A percentile compares a stretch with the other conserved stretches of the same genome.
phyloP scores from a whole-genome alignment of 2,329 filamentous ascomycete species.

The Clarireedia monteithiana region DNA sequence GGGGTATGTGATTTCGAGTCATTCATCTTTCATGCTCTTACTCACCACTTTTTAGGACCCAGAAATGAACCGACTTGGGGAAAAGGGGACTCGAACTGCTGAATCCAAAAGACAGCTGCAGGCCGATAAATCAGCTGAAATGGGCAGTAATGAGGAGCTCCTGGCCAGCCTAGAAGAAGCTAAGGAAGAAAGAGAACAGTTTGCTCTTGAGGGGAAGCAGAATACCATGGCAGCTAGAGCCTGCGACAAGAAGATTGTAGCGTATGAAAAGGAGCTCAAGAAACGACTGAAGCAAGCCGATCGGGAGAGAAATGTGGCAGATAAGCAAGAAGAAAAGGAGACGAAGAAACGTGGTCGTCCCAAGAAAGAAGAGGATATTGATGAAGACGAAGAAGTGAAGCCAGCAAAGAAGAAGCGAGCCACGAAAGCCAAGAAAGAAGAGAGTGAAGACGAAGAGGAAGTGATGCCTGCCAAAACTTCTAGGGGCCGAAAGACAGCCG shows the following conservation, averaged over 20 bases:
- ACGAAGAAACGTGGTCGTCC: neutral
- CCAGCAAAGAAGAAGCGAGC: constrained; percentile 7
- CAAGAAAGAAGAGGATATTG: neutral
- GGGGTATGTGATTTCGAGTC: constrained; percentile 52
- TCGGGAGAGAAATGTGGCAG: neutral
- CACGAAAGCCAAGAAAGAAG: constrained; percentile 13
- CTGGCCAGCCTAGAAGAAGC: constrained; percentile 12
- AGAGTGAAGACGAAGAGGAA: constrained; percentile 9
- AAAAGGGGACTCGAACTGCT: constrained; percentile 19
- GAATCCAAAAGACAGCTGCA: constrained; percentile 20
- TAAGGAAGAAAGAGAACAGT: neutral
- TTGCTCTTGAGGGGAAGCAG: constrained; percentile 4
- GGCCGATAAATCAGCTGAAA: constrained; percentile 14
- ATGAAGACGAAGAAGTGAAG: neutral
- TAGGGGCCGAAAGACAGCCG: neutral
- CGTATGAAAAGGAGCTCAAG: neutral
- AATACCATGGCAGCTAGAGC: constrained; percentile 21
- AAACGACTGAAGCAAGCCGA: neutral
- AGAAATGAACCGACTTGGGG: constrained; percentile 29
- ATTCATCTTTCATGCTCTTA: neutral
- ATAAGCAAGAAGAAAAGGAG: neutral
- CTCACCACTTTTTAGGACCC: constrained; percentile 22
- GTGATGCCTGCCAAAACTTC: constrained; percentile 15
- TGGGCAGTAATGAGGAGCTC: constrained; percentile 11
- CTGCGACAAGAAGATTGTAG: constrained; percentile 24